A percentile compares a stretch with the other conserved stretches of the same genome.
These are phyloP conservation scores for Uronychia setigera DNA, from an alignment of 73 alveolate species.

Conservation along the genomic window DNA sequence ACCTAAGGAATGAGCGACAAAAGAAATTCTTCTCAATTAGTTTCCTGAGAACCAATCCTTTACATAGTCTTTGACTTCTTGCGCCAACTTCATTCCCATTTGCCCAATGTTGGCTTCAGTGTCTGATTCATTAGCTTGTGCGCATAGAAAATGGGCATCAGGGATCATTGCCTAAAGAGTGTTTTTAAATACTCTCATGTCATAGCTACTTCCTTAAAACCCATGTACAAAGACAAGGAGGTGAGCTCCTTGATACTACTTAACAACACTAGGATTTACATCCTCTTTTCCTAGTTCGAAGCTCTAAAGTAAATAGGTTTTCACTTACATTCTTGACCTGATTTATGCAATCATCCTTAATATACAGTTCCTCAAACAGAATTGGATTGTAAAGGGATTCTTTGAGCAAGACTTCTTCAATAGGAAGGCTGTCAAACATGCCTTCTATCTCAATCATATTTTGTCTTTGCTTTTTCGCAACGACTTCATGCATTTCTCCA, in stretches of 20 bases:
- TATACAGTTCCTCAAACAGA: slow-evolving; percentile 22
- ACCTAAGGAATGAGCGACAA: slow-evolving; percentile 99
- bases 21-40: slow-evolving; percentile 85
- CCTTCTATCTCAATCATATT: background rate
- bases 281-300: background rate
- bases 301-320: slow-evolving; percentile 18
- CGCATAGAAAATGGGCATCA: slow-evolving; percentile 94
- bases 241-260: slow-evolving; percentile 82
- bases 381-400: slow-evolving; percentile 14
- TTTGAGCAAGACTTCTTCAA: background rate
- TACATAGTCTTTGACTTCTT: slow-evolving; percentile 90
- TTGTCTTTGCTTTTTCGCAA: slow-evolving; percentile 60
- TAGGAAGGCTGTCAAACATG: background rate
- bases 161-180: slow-evolving; percentile 95
- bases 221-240: slow-evolving; percentile 98
- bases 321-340: slow-evolving; percentile 33
- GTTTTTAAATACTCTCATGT: slow-evolving; percentile 98
- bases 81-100: slow-evolving; percentile 91
- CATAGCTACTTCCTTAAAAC: slow-evolving; percentile 98
- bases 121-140: slow-evolving; percentile 94
- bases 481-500: slow-evolving; percentile 55
- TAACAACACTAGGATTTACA: slow-evolving; percentile 7
- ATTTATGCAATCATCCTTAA: background rate
- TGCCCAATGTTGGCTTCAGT: slow-evolving; percentile 93
- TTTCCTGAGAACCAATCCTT: slow-evolving; percentile 81